Percentiles rank a stretch among this genome's conserved stretches.
Evolutionary conservation across 148 eudicot species (phyloP).

Genomic region (Arctostaphylos glauca): DNA sequence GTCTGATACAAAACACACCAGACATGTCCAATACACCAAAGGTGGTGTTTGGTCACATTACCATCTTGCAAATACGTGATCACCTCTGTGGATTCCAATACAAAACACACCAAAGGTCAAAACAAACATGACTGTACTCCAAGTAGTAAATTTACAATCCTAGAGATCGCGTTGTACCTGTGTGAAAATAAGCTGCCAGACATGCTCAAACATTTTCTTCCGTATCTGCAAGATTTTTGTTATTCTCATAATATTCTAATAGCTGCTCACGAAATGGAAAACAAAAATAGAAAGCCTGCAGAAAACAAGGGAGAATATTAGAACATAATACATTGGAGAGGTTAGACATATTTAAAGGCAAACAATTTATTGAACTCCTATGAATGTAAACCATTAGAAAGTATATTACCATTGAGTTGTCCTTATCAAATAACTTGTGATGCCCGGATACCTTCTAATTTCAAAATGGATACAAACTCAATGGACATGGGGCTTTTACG

Average conservation of each 20-base stretch:
- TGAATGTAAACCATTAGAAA: no score
- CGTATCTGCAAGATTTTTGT: slow-evolving; percentile 61
- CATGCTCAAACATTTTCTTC: slow-evolving; percentile 85
- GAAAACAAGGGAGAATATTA: neutral
- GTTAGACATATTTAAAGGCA: no score
- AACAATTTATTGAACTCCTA: no score
- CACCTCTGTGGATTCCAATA: neutral
- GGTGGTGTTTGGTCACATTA: neutral
- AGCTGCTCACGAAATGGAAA: slow-evolving; percentile 88
- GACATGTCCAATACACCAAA: no score
- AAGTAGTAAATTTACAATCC: neutral
- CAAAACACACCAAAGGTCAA: neutral
- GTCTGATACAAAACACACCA: no score
- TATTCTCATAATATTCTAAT: slow-evolving; percentile 65
- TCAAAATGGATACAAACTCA: no score
- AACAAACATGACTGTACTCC: neutral
- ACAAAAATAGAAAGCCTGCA: slow-evolving; percentile 90
- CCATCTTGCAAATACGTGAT: neutral
- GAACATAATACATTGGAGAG: neutral
- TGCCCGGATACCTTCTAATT: no score
- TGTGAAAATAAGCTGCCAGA: slow-evolving; percentile 83
- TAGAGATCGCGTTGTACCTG: slow-evolving; percentile 44
- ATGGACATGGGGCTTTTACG: no score
- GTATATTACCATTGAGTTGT: no score
- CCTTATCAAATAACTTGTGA: no score